Evolutionary conservation across 2,329 filamentous ascomycete species (phyloP), one percentile per base, ranked within the genome.

Genomic region (Ophiostoma australiae): DNA sequence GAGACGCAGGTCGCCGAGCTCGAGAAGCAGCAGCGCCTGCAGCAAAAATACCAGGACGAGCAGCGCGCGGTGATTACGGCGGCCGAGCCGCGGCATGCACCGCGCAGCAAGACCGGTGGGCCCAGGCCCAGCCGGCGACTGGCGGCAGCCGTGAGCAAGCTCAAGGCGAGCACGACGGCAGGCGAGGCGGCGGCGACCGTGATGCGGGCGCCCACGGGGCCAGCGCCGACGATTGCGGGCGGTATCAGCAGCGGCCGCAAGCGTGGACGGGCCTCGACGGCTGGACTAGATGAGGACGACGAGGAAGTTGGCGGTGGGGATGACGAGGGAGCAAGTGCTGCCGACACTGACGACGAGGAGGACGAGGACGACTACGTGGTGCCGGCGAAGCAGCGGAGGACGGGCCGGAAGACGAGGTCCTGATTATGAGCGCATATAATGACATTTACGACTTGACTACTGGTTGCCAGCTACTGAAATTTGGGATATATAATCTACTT

Each of bases 111-210:
- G 72, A 67, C 73, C 33, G 75, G 76, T 23, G 66, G 66, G 11
- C 39, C 66, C n/a, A 79, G 77, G 37, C 39, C 66, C 11, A 79
- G 78, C 69, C 77, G 75, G 67, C 72, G 78, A 31, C 77, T 80
- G 76, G 78, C 77, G 17, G 76, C 78, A 4, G 78, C 78, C 33
- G 78, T 80, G 27, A 76, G 73, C 61, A 75, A 74, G 73, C 72
- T 80, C 70, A 76, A 74, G 71, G 76, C 75, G n/a, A 76, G 71
- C 68, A 73, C 72, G 5, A 71, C 70, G 3, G 72, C 69, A 69
- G 72, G 73, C 63, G 44, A 72, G 31, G 70, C 74, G 66, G 73
- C 70, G 1, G 70, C 70, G 20, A 39, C 70, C 0, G 70, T 69
- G n/a, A 69, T 70, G 70, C 66, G 58, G 5, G 63, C 52, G 33